Conservation (phyloP, 345 rosid genomes). For the Noccaea caerulescens region DNA sequence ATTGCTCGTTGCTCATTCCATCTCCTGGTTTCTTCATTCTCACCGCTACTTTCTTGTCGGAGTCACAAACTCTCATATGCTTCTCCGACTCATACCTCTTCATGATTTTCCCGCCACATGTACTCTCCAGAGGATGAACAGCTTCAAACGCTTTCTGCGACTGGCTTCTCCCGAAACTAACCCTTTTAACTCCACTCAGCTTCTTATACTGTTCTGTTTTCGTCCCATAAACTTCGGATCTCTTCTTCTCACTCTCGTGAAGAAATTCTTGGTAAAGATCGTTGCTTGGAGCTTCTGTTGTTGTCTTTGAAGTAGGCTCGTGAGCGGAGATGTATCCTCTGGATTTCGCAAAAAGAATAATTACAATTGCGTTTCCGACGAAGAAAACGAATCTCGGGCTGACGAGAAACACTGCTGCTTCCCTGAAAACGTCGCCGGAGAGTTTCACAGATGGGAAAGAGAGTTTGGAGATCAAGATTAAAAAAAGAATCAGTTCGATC, state of each 20-base stretch:
- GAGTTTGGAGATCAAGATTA: constrained; percentile 65
- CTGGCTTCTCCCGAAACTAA: constrained; percentile 52
- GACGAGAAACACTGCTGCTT: constrained; percentile 48
- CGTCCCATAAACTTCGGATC: constrained; percentile 30
- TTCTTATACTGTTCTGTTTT: constrained; percentile 29
- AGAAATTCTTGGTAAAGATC: constrained; percentile 56
- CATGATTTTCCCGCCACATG: constrained; percentile 32
- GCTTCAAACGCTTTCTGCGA: constrained; percentile 52
- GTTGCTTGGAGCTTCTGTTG: constrained; percentile 39
- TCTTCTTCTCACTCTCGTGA: constrained; percentile 51
- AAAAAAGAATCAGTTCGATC: constrained; percentile 56
- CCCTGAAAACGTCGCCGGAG: constrained; percentile 64
- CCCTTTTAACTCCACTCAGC: constrained; percentile 34
- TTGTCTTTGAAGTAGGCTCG: constrained; percentile 38
- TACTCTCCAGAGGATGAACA: constrained; percentile 35
- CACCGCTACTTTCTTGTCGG: constrained; percentile 34
- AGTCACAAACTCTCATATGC: constrained; percentile 40
- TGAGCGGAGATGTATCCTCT: constrained; percentile 56
- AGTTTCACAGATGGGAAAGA: constrained; percentile 57
- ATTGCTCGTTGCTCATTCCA: constrained; percentile 76
- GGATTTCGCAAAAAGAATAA: constrained; percentile 71
- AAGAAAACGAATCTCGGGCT: constrained; percentile 82
- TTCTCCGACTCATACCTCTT: constrained; percentile 59
- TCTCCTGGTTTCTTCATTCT: constrained; percentile 53
- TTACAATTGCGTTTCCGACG: constrained; percentile 73